Evolutionary conservation across 2,329 filamentous ascomycete species (phyloP).

Genomic region (Lojkania enalia): DNA sequence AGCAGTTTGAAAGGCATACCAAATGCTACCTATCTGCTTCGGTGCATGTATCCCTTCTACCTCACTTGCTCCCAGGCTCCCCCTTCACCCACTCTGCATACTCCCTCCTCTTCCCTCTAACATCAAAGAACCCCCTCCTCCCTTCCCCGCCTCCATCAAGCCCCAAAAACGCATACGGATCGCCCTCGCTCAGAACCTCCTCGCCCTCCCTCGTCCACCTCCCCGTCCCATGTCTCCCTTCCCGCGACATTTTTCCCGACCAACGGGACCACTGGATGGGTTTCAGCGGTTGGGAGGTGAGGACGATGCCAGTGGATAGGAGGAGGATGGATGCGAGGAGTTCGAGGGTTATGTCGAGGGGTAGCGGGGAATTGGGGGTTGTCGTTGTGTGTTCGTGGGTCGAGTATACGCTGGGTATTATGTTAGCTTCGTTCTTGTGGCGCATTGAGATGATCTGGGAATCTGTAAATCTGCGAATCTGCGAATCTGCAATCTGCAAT

Average conservation of each 20-base stretch:
- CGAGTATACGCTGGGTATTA: slow-evolving; percentile 77
- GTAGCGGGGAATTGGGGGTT: slow-evolving; percentile 62
- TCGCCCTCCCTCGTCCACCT: slow-evolving; percentile 65
- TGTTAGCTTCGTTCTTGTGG: too few relatives aligned
- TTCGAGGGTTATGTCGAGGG: slow-evolving; percentile 85
- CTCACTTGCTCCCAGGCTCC: too few relatives aligned
- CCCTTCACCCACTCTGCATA: slow-evolving; percentile 72
- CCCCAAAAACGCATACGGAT: slow-evolving; percentile 72
- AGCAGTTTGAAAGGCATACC: too few relatives aligned
- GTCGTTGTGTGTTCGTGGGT: slow-evolving; percentile 88
- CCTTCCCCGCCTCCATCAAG: slow-evolving; percentile 64
- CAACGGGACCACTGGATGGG: slow-evolving; percentile 83
- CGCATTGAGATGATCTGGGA: too few relatives aligned
- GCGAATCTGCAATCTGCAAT: too few relatives aligned
- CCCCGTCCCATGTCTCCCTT: slow-evolving; percentile 65
- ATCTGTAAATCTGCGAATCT: too few relatives aligned
- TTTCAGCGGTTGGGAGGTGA: slow-evolving; percentile 74
- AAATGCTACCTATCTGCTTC: too few relatives aligned
- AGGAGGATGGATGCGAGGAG: slow-evolving; percentile 77
- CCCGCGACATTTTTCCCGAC: slow-evolving; percentile 81
- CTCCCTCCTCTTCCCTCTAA: slow-evolving; percentile 81
- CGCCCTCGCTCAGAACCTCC: slow-evolving; percentile 66
- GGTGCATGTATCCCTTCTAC: slow-evolving; percentile 22
- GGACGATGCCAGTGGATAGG: slow-evolving; percentile 81
- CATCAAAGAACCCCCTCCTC: slow-evolving; percentile 82